phyloP scores from a whole-genome alignment of 2,329 filamentous ascomycete species.

The Gaeumannomyces sp. region DNA sequence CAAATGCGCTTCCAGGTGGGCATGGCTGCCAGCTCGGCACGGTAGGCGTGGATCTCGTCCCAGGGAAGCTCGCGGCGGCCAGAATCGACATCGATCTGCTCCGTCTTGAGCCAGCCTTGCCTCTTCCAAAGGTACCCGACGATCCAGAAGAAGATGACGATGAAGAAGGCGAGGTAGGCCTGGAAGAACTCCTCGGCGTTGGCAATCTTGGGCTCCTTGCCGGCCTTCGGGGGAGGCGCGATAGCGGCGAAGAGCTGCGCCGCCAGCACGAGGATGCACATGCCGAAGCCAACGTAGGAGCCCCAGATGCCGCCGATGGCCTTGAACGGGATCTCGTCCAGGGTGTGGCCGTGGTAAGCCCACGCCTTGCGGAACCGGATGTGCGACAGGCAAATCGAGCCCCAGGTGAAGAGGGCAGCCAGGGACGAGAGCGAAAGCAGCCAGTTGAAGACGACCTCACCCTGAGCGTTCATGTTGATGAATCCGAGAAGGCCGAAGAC shows the following conservation, averaged over 20 bases:
- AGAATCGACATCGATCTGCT: constrained; percentile 61
- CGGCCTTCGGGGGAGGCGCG: constrained; percentile 19
- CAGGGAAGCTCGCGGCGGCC: constrained; percentile 58
- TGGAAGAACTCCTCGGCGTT: constrained; percentile 45
- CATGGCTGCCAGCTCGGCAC: constrained; percentile 14
- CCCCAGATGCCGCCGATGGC: constrained; percentile 56
- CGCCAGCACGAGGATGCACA: constrained; percentile 50
- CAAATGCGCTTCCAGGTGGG: constrained; percentile 13
- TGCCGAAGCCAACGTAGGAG: constrained; percentile 55
- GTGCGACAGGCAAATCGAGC: constrained; percentile 60
- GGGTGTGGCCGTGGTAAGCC: constrained; percentile 52
- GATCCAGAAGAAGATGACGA: constrained; percentile 48
- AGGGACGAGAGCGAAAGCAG: constrained; percentile 59
- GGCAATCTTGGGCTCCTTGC: constrained; percentile 23
- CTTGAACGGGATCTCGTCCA: constrained; percentile 62
- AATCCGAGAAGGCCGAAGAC: constrained; percentile 46
- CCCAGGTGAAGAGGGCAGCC: constrained; percentile 62
- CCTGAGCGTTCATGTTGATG: constrained; percentile 36
- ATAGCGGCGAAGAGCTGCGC: constrained; percentile 46
- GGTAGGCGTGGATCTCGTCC: constrained; percentile 30
- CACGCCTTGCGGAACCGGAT: constrained; percentile 64
- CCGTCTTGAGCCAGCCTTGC: constrained; percentile 47
- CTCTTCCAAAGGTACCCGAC: constrained; percentile 59
- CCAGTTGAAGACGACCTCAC: constrained; percentile 55
- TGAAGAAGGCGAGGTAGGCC: constrained; percentile 45